phyloP scores from a whole-genome alignment of 176 grass and related monocot species.

The Zizania latifolia region DNA sequence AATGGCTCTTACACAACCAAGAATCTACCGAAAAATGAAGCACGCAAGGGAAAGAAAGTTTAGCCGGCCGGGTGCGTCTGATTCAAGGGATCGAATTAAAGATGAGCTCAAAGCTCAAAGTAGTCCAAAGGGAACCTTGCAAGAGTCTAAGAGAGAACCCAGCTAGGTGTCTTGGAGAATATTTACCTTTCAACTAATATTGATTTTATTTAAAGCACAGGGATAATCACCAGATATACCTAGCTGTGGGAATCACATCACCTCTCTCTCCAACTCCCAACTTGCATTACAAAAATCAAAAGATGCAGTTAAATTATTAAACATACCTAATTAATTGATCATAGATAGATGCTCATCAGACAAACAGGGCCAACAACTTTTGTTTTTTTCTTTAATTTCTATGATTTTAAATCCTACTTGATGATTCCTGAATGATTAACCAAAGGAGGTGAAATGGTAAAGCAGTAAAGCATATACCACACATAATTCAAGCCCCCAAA shows the following conservation, averaged over 20 bases:
- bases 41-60: conserved; percentile 20
- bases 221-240: conserved; percentile 84
- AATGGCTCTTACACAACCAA: conserved; percentile 11
- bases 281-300: conserved; percentile 43
- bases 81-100: conserved; percentile 44
- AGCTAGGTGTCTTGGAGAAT: conserved; percentile 51
- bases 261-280: conserved; percentile 23
- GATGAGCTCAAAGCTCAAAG: conserved; percentile 47
- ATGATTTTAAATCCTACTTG: conserved; percentile 6
- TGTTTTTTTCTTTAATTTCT: background rate
- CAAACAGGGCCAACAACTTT: conserved; percentile 33
- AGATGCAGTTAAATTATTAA: conserved; percentile 7
- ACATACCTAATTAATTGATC: background rate
- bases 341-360: conserved; percentile 40
- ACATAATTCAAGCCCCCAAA: conserved; percentile 76
- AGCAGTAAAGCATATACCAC: conserved; percentile 83
- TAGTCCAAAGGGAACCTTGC: conserved; percentile 53
- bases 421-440: conserved; percentile 66
- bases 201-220: conserved; percentile 29
- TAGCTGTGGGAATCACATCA: conserved; percentile 40
- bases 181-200: conserved; percentile 50
- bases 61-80: conserved; percentile 2
- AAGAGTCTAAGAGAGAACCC: conserved; percentile 54
- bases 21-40: conserved; percentile 15
- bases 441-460: conserved; percentile 53